Conservation (phyloP, 1,284 basidiomycete genomes). For the Meripilus lineatus region DNA sequence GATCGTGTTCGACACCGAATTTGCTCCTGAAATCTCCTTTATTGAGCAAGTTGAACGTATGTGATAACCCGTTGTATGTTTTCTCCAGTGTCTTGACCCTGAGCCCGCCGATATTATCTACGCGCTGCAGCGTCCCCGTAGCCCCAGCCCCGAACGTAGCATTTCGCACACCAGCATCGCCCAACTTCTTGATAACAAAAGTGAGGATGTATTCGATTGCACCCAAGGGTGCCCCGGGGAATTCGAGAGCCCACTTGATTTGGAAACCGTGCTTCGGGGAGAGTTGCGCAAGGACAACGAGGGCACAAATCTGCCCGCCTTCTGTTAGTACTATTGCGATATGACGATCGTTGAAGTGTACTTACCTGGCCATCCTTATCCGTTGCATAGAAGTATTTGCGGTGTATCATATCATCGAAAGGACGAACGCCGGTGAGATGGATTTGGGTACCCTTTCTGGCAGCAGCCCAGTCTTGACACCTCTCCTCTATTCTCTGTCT, state of each 20-base stretch:
- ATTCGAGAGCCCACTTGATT: conserved; percentile 57
- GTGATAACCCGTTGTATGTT: conserved; percentile 40
- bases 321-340: not conserved
- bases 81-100: conserved; percentile 39
- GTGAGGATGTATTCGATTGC: conserved; percentile 43
- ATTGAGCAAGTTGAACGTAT: conserved; percentile 34
- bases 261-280: conserved; percentile 47
- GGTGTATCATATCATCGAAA: conserved; percentile 46
- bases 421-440: conserved; percentile 50
- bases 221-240: conserved; percentile 47
- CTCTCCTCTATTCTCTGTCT: conserved; percentile 34
- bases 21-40: conserved; percentile 45
- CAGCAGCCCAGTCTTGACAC: conserved; percentile 42
- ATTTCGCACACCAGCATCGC: conserved; percentile 35
- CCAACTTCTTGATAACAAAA: conserved; percentile 41
- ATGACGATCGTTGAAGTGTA: not conserved
- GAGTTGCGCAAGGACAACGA: conserved; percentile 52
- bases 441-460: conserved; percentile 47
- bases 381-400: conserved; percentile 48
- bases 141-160: conserved; percentile 46
- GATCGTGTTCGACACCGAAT: conserved; percentile 33
- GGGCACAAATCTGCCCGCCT: conserved; percentile 32
- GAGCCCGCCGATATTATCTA: conserved; percentile 32
- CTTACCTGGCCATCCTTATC: conserved; percentile 36
- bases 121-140: conserved; percentile 30